Evolutionary conservation across 2,329 filamentous ascomycete genomes (phyloP).

Genomic region (Trichophyton simii): DNA sequence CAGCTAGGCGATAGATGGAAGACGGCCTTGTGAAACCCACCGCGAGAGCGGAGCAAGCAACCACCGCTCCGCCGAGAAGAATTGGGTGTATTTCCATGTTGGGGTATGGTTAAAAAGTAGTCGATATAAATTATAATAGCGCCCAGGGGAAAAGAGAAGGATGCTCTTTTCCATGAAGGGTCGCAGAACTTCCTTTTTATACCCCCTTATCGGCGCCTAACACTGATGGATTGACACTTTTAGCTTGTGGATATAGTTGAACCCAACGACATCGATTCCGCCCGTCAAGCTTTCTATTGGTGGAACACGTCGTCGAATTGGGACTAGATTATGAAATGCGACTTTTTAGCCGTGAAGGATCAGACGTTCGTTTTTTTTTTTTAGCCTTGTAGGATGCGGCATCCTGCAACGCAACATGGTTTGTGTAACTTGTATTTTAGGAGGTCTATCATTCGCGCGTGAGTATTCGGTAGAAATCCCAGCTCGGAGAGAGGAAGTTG

Average conservation of each 20-base stretch:
- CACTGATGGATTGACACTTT: neutral
- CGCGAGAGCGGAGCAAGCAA: neutral
- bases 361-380: no score
- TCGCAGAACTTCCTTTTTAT: neutral
- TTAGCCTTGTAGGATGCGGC: no score
- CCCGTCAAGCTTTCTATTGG: neutral
- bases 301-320: no score
- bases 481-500: neutral
- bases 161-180: neutral
- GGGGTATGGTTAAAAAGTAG: neutral
- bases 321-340: no score
- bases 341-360: no score
- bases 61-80: neutral
- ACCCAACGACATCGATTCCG: neutral
- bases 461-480: neutral
- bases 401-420: no score
- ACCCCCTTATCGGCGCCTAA: neutral
- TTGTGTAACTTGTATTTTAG: neutral
- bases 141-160: neutral
- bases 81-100: neutral
- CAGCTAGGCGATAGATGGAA: neutral
- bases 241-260: neutral
- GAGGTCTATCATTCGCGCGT: neutral
- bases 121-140: neutral
- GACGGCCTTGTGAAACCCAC: neutral